These are phyloP conservation scores for Chamaenerion angustifolium DNA, from an alignment of 345 rosid species.

Conservation along the genomic window DNA sequence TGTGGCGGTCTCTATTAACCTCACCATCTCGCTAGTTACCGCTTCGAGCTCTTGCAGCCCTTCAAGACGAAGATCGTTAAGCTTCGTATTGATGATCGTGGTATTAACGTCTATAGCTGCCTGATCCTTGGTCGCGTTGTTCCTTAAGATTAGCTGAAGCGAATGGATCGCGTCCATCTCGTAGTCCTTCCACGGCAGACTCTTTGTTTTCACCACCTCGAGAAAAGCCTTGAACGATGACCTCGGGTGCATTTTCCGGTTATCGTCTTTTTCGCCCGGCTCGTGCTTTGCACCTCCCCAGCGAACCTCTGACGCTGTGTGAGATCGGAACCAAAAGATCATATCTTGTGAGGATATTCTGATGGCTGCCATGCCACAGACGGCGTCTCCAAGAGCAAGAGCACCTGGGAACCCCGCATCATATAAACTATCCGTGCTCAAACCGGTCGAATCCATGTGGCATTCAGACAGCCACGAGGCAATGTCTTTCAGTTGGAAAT, in stretches of 20 bases:
- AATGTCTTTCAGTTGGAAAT: constrained; percentile 52
- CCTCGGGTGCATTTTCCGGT: constrained; percentile 87
- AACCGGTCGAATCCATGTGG: constrained; percentile 87
- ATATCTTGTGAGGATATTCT: constrained; percentile 59
- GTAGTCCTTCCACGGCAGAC: constrained; percentile 90
- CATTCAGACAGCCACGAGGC: constrained; percentile 60
- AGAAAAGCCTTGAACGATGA: constrained; percentile 97
- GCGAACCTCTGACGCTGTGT: constrained; percentile 66
- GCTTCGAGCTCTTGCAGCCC: constrained; percentile 66
- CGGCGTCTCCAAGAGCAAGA: constrained; percentile 46
- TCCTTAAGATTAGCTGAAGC: constrained; percentile 84
- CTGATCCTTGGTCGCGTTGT: constrained; percentile 56
- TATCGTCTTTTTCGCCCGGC: constrained; percentile 62
- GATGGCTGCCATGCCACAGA: constrained; percentile 97
- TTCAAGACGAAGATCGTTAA: constrained; percentile 62
- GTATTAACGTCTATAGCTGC: constrained; percentile 31
- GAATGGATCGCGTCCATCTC: constrained; percentile 99
- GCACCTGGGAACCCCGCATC: constrained; percentile 89
- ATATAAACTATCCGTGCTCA: constrained; percentile 84
- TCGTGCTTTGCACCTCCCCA: constrained; percentile 99
- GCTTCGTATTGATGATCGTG: constrained; percentile 27
- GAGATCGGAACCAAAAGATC: constrained; percentile 92
- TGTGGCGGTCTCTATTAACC: constrained; percentile 80
- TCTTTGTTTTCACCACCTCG: constrained; percentile 74
- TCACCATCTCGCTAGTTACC: constrained; percentile 92